phyloP scores from a whole-genome alignment of 306 rosid genomes.

The Dryas alaskensis region DNA sequence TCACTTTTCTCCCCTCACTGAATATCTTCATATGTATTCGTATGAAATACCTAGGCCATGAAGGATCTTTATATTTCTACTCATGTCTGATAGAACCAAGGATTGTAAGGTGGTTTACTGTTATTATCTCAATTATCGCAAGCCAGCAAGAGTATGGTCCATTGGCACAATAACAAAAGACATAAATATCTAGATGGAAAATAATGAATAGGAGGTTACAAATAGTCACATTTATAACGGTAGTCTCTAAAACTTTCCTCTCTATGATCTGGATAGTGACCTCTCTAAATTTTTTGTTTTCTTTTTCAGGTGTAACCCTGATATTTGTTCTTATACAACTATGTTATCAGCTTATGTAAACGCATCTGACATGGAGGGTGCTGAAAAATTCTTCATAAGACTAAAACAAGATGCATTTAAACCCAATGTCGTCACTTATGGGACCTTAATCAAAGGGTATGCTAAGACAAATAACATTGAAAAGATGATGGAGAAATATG shows the following conservation, averaged over 20 bases:
- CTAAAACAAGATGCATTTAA: conserved; percentile 67
- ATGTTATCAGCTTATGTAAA: conserved; percentile 91
- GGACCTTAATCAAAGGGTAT: conserved; percentile 81
- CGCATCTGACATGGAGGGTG: conserved; percentile 87
- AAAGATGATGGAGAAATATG: conserved; percentile 65
- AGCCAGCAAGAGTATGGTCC: background rate
- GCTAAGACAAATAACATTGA: conserved; percentile 60
- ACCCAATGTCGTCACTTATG: conserved; percentile 82
- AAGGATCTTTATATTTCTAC: background rate
- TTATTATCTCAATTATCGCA: background rate
- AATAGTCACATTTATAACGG: background rate
- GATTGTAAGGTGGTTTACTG: background rate
- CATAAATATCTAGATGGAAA: background rate
- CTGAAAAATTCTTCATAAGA: conserved; percentile 75
- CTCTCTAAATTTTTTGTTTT: conserved; percentile 6
- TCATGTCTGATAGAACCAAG: background rate
- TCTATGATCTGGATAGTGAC: background rate
- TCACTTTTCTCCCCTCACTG: background rate
- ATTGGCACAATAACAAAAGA: background rate
- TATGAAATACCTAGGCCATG: background rate
- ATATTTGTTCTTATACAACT: conserved; percentile 80
- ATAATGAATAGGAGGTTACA: conserved; percentile 3
- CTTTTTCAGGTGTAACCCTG: conserved; percentile 65
- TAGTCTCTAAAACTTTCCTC: background rate
- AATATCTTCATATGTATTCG: background rate